Percentiles rank a stretch among this genome's conserved stretches.
phyloP scores from a whole-genome alignment of 139 green algal genomes.

The Chlamydomonas urium region DNA sequence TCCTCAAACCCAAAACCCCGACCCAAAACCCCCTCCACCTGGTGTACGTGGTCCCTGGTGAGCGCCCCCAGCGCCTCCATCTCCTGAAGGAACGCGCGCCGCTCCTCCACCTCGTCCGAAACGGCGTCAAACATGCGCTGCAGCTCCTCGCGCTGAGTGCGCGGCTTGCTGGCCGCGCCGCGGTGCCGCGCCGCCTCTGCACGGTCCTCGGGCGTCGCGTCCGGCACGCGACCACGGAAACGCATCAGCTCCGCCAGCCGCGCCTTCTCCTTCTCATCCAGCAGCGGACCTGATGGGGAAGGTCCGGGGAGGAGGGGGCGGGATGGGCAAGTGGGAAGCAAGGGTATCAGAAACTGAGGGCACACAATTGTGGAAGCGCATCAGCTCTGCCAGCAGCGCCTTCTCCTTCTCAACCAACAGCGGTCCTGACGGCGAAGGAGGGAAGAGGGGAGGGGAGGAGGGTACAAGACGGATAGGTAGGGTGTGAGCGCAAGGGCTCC shows the following conservation, averaged over 20 bases:
- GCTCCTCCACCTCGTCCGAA: slow-evolving; percentile 4
- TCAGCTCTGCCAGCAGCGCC: too few relatives aligned
- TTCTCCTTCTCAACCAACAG: too few relatives aligned
- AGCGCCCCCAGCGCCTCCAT: slow-evolving; percentile 3
- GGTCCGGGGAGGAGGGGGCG: too few relatives aligned
- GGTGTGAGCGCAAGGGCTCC: too few relatives aligned
- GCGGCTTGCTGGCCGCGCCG: neutral
- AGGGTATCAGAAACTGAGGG: too few relatives aligned
- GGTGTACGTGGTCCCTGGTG: slow-evolving; percentile 2
- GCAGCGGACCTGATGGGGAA: neutral
- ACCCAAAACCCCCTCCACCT: neutral
- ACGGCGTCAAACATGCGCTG: neutral
- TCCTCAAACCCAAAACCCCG: too few relatives aligned
- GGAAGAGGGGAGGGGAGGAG: too few relatives aligned
- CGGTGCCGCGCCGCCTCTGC: neutral
- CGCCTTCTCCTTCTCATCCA: neutral
- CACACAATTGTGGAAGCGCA: too few relatives aligned
- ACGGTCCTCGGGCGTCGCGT: neutral
- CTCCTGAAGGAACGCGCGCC: neutral
- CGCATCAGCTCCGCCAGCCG: neutral
- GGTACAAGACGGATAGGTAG: too few relatives aligned
- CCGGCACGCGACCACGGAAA: neutral
- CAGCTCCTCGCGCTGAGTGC: slow-evolving; percentile 1
- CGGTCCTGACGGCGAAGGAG: too few relatives aligned
- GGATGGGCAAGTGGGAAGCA: too few relatives aligned